Evolutionary conservation across 495 filamentous ascomycete species (phyloP).

Genomic region (Talaromyces wortmannii): DNA sequence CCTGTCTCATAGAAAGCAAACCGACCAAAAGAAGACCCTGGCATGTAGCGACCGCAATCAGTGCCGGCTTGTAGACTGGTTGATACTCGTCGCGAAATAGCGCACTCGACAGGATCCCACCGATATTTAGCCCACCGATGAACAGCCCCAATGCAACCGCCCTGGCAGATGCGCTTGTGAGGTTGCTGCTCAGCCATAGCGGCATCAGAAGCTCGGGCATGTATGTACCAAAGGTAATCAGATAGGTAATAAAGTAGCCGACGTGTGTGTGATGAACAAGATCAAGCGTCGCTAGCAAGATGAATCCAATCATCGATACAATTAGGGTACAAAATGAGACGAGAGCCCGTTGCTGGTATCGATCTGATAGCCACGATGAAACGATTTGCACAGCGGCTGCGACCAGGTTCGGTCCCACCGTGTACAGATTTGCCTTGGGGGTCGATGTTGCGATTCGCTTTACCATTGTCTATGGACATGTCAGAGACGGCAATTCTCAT

Average conservation of each 20-base stretch:
- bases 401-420: constrained; percentile 1
- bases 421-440: not conserved
- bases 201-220: constrained; percentile 4
- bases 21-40: not conserved
- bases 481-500: too few relatives aligned
- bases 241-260: constrained; percentile 1
- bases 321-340: not conserved
- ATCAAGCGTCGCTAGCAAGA: constrained; percentile 2
- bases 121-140: constrained; percentile 1
- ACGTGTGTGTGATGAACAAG: not conserved
- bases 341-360: constrained; percentile 1
- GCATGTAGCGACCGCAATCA: constrained; percentile 1
- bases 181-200: constrained; percentile 1
- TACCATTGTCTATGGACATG: not conserved
- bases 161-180: not conserved
- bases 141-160: constrained; percentile 1
- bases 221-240: constrained; percentile 2
- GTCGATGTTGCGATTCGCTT: constrained; percentile 1
- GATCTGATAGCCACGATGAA: constrained; percentile 1
- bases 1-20: not conserved
- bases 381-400: constrained; percentile 1
- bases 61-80: not conserved
- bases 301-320: constrained; percentile 1
- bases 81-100: not conserved
- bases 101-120: constrained; percentile 2